These are phyloP conservation scores for Nemania abortiva DNA, from an alignment of 2,329 filamentous ascomycete species.

Conservation along the genomic window DNA sequence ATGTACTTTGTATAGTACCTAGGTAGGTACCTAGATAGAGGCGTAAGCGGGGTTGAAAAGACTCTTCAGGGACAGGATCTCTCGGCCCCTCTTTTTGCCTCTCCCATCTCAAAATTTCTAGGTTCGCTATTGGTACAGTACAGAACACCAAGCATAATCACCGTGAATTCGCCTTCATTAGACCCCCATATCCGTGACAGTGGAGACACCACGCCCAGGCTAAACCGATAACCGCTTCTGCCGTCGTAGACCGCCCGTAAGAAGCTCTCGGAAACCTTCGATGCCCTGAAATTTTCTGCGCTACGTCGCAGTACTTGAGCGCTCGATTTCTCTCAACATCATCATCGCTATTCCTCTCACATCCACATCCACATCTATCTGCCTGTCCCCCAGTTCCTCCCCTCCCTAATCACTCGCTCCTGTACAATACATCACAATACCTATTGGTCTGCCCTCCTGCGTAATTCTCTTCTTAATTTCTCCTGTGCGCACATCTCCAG, in stretches of 20 bases:
- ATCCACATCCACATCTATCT: slow-evolving; percentile 46
- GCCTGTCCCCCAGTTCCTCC: background rate
- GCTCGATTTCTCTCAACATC: slow-evolving; percentile 34
- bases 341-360: slow-evolving; percentile 44
- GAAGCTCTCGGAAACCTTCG: slow-evolving; percentile 51
- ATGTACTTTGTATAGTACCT: no score
- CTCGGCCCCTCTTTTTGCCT: slow-evolving; percentile 11
- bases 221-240: slow-evolving; percentile 44
- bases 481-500: slow-evolving; percentile 41
- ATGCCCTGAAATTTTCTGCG: slow-evolving; percentile 45
- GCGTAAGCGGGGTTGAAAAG: no score
- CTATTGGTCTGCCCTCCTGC: slow-evolving; percentile 52
- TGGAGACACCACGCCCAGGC: slow-evolving; percentile 1
- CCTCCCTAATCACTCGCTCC: slow-evolving; percentile 42
- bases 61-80: background rate
- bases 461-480: slow-evolving; percentile 50
- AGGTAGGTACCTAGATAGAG: background rate
- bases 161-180: slow-evolving; percentile 9
- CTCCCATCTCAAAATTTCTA: background rate
- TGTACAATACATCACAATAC: slow-evolving; percentile 47
- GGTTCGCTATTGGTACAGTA: background rate
- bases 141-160: background rate
- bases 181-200: slow-evolving; percentile 2
- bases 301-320: slow-evolving; percentile 44
- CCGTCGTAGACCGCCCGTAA: slow-evolving; percentile 45